A percentile compares a stretch with the other conserved stretches of the same genome.
Evolutionary conservation across 805 yeast species (phyloP).

Genomic region (Tetrapisispora namnaoensis): DNA sequence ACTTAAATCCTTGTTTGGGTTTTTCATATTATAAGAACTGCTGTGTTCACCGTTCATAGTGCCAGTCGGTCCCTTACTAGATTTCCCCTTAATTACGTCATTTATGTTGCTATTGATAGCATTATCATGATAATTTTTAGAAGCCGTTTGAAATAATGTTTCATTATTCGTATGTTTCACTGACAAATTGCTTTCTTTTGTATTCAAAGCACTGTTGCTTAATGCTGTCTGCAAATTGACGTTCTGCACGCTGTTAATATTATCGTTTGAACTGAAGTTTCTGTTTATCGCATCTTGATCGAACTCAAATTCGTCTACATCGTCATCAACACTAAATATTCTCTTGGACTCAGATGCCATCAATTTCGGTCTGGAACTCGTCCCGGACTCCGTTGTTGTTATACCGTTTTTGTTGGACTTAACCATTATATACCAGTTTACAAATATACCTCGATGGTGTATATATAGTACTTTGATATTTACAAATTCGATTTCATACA

Average conservation of each 20-base stretch:
- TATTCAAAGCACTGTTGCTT: background rate
- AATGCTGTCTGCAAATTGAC: background rate
- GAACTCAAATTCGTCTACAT: constrained; percentile 58
- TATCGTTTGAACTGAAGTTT: background rate
- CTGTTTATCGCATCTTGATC: constrained; percentile 24
- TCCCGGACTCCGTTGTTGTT: background rate
- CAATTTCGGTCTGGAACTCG: background rate
- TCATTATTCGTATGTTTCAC: background rate
- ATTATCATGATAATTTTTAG: background rate
- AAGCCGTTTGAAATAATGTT: background rate
- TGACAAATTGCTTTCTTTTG: constrained; percentile 2
- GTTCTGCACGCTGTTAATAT: background rate
- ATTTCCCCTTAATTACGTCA: background rate
- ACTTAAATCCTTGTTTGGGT: background rate
- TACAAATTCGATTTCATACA: too few species aligned
- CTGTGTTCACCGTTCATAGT: background rate
- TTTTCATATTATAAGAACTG: background rate
- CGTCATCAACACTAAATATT: constrained; percentile 75
- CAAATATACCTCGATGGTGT: background rate
- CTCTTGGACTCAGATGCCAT: constrained; percentile 10
- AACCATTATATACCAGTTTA: background rate
- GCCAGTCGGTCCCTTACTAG: background rate
- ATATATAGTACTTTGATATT: too few species aligned
- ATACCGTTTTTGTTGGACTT: background rate
- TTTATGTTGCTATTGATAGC: background rate